A percentile compares a stretch with the other conserved stretches of the same genome.
phyloP scores from a whole-genome alignment of 495 filamentous ascomycete species.

The Bacidia rubella region DNA sequence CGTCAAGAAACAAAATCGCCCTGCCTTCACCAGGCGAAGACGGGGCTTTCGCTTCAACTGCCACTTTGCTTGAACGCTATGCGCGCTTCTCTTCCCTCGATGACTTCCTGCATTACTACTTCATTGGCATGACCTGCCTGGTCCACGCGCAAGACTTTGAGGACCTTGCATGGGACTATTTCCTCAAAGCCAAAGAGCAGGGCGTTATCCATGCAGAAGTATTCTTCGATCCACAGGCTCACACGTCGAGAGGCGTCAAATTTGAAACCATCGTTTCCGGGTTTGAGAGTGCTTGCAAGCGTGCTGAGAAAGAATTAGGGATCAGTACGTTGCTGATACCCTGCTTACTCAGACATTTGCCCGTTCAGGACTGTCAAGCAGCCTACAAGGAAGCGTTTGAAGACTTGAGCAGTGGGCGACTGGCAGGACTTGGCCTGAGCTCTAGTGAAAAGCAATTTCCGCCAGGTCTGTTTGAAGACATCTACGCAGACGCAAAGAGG shows the following conservation, averaged over 20 bases:
- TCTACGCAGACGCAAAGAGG: conserved; percentile 40
- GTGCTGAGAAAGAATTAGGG: conserved; percentile 49
- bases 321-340: conserved; percentile 50
- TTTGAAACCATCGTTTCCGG: conserved; percentile 47
- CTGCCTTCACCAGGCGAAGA: conserved; percentile 39
- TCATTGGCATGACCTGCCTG: conserved; percentile 59
- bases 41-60: conserved; percentile 45
- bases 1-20: conserved; percentile 44
- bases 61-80: conserved; percentile 46
- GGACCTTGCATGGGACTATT: conserved; percentile 61
- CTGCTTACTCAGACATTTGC: conserved; percentile 58
- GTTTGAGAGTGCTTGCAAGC: conserved; percentile 41
- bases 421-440: conserved; percentile 55
- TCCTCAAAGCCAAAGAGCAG: conserved; percentile 46
- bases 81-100: conserved; percentile 52
- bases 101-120: conserved; percentile 70
- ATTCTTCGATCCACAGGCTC: conserved; percentile 71
- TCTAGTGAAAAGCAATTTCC: conserved; percentile 51
- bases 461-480: conserved; percentile 45
- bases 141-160: conserved; percentile 50
- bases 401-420: conserved; percentile 36
- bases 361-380: conserved; percentile 35
- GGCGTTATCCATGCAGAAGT: conserved; percentile 63
- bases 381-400: conserved; percentile 37
- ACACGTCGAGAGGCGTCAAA: conserved; percentile 46